These are phyloP conservation scores for Lachnellula arida DNA, from an alignment of 2,329 filamentous ascomycete species.

Conservation along the genomic window DNA sequence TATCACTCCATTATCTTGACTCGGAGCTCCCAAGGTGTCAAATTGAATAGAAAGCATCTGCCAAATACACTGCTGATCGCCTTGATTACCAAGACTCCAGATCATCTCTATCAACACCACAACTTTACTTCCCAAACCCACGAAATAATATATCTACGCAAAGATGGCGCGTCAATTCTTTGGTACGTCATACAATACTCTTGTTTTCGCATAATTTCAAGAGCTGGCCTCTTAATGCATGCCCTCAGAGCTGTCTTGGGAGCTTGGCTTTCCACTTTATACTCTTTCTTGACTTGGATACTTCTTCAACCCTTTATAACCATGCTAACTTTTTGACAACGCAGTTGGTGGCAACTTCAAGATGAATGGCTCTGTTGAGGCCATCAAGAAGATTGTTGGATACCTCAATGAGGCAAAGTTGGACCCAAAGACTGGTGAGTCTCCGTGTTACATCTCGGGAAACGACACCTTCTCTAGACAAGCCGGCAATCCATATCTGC, in stretches of 20 bases:
- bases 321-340: too few species aligned
- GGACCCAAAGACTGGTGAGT: slow-evolving; percentile 68
- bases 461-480: not conserved
- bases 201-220: too few species aligned
- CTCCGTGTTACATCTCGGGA: not conserved
- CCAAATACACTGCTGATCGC: too few species aligned
- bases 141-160: not conserved
- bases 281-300: too few species aligned
- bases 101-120: too few species aligned
- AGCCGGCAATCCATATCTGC: not conserved
- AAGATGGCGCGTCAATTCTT: not conserved
- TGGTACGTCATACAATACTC: too few species aligned
- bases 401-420: slow-evolving; percentile 84
- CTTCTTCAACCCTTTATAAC: too few species aligned
- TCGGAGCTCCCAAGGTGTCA: not conserved
- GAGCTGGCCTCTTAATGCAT: too few species aligned
- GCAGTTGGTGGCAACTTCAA: slow-evolving; percentile 80
- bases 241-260: too few species aligned
- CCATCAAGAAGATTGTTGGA: slow-evolving; percentile 85
- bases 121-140: not conserved
- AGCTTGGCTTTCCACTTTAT: too few species aligned
- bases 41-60: too few species aligned
- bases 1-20: not conserved
- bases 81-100: too few species aligned
- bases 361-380: slow-evolving; percentile 93